Evolutionary conservation across 2,329 filamentous ascomycete species (phyloP).

Genomic region (Talaromyces sp.): DNA sequence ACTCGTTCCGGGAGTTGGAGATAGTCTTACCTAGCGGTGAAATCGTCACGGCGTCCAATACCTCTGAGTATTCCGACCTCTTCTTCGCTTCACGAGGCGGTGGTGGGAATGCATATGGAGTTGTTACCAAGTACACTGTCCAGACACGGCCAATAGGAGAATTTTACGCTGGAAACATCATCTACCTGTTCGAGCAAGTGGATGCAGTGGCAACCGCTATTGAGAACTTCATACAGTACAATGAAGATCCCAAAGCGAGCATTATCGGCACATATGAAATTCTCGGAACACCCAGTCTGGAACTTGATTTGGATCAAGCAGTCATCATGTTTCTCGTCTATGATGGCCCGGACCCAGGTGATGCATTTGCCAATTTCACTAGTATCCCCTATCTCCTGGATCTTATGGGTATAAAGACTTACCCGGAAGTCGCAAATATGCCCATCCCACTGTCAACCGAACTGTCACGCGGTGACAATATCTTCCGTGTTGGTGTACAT

Average conservation of each 20-base stretch:
- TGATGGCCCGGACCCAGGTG: slow-evolving; percentile 34
- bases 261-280: slow-evolving; percentile 38
- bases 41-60: slow-evolving; percentile 18
- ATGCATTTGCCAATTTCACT: slow-evolving; percentile 36
- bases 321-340: slow-evolving; percentile 39
- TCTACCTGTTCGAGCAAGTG: neutral
- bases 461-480: slow-evolving; percentile 34
- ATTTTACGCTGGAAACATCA: neutral
- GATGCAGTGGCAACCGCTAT: slow-evolving; percentile 30
- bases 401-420: neutral
- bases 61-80: neutral
- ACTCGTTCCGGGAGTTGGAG: slow-evolving; percentile 16
- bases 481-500: slow-evolving; percentile 37
- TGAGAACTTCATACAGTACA: slow-evolving; percentile 34
- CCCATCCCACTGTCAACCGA: slow-evolving; percentile 29
- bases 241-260: slow-evolving; percentile 36
- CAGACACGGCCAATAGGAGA: neutral
- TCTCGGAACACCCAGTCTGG: slow-evolving; percentile 28
- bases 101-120: neutral
- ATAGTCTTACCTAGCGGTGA: slow-evolving; percentile 15
- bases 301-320: slow-evolving; percentile 34
- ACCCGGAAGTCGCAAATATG: neutral
- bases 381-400: slow-evolving; percentile 26
- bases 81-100: neutral
- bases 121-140: neutral